phyloP scores from a whole-genome alignment of 106 monocot species.

The Apostasia shenzhenica region DNA sequence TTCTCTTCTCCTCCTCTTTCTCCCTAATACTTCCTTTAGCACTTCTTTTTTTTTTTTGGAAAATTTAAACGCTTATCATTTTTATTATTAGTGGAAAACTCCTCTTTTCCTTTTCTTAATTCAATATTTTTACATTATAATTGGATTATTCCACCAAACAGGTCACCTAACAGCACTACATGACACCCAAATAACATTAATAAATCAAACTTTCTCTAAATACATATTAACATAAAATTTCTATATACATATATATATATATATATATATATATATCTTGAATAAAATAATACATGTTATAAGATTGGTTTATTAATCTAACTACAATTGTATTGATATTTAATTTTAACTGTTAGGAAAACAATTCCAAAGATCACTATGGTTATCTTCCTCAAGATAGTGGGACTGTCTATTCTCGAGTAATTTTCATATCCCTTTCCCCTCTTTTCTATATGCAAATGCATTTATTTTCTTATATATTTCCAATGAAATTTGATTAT shows the following conservation, averaged over 20 bases:
- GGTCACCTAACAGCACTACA: no score
- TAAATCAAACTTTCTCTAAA: neutral
- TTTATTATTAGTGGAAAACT: neutral
- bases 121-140: no score
- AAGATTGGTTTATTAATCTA: neutral
- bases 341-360: conserved; percentile 48
- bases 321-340: neutral
- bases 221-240: neutral
- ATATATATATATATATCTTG: neutral
- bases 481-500: neutral
- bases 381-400: conserved; percentile 47
- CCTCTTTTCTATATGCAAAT: neutral
- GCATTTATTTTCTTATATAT: neutral
- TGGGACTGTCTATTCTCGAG: conserved; percentile 60
- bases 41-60: neutral
- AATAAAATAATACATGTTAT: neutral
- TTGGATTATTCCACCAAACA: no score
- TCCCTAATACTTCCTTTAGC: no score
- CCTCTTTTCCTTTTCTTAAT: no score
- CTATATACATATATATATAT: neutral
- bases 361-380: conserved; percentile 60
- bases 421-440: conserved; percentile 10
- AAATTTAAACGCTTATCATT: neutral
- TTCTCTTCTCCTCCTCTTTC: no score
- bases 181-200: neutral